phyloP scores from a whole-genome alignment of 257 asterid species.

The Phtheirospermum japonicum region DNA sequence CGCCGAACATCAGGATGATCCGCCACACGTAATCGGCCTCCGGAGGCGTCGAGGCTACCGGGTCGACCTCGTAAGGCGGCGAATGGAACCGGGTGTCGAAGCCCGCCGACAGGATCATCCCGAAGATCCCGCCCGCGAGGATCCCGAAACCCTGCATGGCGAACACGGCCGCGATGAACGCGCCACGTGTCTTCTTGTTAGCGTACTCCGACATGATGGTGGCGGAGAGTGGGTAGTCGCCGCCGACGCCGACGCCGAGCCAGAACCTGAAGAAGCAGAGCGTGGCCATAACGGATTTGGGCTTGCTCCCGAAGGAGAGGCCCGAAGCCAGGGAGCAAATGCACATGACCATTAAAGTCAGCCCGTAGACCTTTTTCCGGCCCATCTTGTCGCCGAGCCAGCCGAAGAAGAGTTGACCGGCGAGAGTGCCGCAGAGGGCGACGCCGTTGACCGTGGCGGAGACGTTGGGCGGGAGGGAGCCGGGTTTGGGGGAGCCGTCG shows the following conservation, averaged over 20 bases:
- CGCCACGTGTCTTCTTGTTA: conserved; percentile 62
- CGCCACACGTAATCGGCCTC: conserved; percentile 64
- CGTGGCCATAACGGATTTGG: conserved; percentile 46
- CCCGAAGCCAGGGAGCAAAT: conserved; percentile 52
- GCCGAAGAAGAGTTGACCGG: conserved; percentile 65
- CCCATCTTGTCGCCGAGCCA: conserved; percentile 66
- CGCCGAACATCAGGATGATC: conserved; percentile 54
- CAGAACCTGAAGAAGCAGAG: conserved; percentile 67
- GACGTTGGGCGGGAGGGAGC: conserved; percentile 53
- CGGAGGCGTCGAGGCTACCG: conserved; percentile 42
- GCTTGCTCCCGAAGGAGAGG: conserved; percentile 42
- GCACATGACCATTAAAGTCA: conserved; percentile 53
- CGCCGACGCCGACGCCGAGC: conserved; percentile 70
- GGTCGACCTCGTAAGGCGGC: conserved; percentile 51
- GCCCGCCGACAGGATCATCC: conserved; percentile 36
- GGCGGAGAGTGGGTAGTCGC: conserved; percentile 65
- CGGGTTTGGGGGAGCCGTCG: conserved; percentile 51
- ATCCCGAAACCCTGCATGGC: conserved; percentile 74
- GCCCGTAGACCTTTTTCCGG: conserved; percentile 53
- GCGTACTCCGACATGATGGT: conserved; percentile 74
- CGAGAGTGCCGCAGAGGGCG: conserved; percentile 54
- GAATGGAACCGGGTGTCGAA: conserved; percentile 34
- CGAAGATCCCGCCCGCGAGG: conserved; percentile 48
- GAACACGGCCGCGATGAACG: conserved; percentile 58
- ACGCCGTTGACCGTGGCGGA: conserved; percentile 62